Evolutionary conservation across 106 monocot genomes (phyloP), one percentile per base, ranked within the genome.

Genomic region (Dioscorea dumetorum): DNA sequence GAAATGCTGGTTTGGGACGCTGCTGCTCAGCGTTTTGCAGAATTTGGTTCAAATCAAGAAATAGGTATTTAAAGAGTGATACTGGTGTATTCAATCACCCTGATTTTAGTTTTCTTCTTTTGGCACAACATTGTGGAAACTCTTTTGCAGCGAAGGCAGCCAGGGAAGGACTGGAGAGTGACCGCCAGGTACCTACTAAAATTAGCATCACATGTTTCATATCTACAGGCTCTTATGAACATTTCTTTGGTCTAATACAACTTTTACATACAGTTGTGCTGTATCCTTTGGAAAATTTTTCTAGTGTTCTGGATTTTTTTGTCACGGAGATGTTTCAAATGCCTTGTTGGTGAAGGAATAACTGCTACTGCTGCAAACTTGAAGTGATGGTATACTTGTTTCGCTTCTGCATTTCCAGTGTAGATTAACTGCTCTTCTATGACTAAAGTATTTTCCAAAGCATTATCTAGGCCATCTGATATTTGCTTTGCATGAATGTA

Each of bases 1-100:
- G 88, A 89, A 74, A 89, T 89, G 88, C 82, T 89, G 64, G 88
- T 89, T 54, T 89, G 88, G 88, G 88, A 89, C 67, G 77, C 77
- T 8, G 58, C 79, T 12, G 54, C 71, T 50, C 70, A 85, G 49
- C 85, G 79, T 56, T 89, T 89, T 75, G 88, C 88, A 57, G 88
- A 85, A 76, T 89, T 89, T 60, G 88, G 88, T 52, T 89, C 88
- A 64, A 89, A 89, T 67, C 88, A 89, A 75, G 88, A 89, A 77
- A 89, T 89, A 82, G 88, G 88, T 89, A 33, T 56, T 41, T 75
- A 19, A 22, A 67, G 20, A 62, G 23, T 41, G 41, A 41, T 41
- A 5, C 41, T 41, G 41, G 6, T 41, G 6, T 41, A 41, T 41
- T 41, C 1, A 3, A 60, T 62, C n/a, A 13, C 34, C 50, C 32